Base-by-base conservation (phyloP, 345 rosid species). In the Carallia pectinifolia region DNA sequence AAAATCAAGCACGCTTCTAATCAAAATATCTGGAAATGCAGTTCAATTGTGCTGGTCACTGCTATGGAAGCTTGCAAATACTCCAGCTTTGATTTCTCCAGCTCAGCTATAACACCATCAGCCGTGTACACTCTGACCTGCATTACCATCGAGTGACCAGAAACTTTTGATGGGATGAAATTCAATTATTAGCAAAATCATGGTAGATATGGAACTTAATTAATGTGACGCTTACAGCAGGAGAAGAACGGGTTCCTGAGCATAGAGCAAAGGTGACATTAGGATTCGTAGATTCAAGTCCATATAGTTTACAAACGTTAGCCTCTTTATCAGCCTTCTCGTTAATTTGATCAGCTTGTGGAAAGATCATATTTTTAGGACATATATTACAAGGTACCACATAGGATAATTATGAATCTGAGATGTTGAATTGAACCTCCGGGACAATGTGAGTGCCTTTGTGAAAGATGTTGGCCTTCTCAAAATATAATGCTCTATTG, bases 231-330 rank as follows among this genome's bases (percentile, higher is more conserved):
- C 89, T 89, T 77, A 91, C 97, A 6, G 96, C 96, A 0, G 95
- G 98, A 27, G 98, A 91, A 17, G 96, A 94, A 58, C 93, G 95
- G 55, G 96, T 85, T 79, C 98, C 98, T 30, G 88, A 86, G 66
- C 90, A 88, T 7, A 94, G 93, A 66, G 96, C 96, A 70, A 94
- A 91, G 66, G 89, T 80, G 76, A 90, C 80, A 53, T 91, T 94
- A 39, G 92, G 92, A 82, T 91, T 90, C 54, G 60, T 77, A 64
- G 85, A 61, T 58, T 84, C 88, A 4, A 88, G 76, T 50, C 96
- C 96, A 31, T 84, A 87, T n/a, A 90, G 86, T 68, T 84, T 89
- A 9, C 85, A 87, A 71, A 91, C 79, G 1, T 75, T 71, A 62
- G 80, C 80, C 73, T 87, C 95, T 71, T 87, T 88, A 1, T 83